phyloP scores from a whole-genome alignment of 2,329 filamentous ascomycete genomes.

The Xylogone sp. region DNA sequence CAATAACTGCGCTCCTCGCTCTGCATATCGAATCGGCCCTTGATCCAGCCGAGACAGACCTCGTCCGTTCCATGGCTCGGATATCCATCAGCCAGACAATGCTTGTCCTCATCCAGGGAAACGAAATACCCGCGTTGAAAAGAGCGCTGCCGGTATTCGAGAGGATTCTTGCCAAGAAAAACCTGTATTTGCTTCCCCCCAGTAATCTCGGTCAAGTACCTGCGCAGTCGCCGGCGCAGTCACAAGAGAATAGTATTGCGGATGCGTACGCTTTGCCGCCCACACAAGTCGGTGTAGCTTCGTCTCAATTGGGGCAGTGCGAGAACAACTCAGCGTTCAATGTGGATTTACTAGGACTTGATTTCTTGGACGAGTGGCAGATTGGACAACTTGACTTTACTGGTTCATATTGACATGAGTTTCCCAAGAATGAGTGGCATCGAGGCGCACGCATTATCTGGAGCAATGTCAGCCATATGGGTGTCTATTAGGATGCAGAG shows the following conservation, averaged over 20 bases:
- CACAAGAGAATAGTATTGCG: conserved; percentile 15
- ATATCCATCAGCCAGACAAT: conserved; percentile 22
- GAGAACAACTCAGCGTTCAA: conserved; percentile 15
- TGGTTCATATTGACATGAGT: conserved; percentile 13
- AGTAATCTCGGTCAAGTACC: conserved; percentile 12
- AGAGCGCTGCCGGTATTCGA: conserved; percentile 21
- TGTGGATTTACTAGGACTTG: conserved; percentile 20
- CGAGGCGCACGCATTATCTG: conserved; percentile 11
- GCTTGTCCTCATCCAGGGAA: conserved; percentile 19
- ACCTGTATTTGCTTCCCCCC: conserved; percentile 15
- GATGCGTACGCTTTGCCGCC: conserved; percentile 14
- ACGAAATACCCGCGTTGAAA: conserved; percentile 20
- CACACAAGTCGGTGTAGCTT: conserved; percentile 10
- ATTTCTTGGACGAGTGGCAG: conserved; percentile 23
- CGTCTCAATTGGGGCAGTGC: conserved; percentile 16
- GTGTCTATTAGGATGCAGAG: conserved; percentile 10
- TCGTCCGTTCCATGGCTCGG: conserved; percentile 22
- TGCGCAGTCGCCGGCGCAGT: conserved; percentile 14
- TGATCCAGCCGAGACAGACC: conserved; percentile 19
- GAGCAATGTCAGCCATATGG: conserved; percentile 6
- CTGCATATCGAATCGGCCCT: conserved; percentile 21
- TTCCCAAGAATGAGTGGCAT: conserved; percentile 12
- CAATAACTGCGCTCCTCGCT: conserved; percentile 20
- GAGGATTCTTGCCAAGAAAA: conserved; percentile 20
- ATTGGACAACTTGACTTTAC: conserved; percentile 20